Conservation (phyloP, 2,329 filamentous ascomycete genomes). For the Leptographium procerum region DNA sequence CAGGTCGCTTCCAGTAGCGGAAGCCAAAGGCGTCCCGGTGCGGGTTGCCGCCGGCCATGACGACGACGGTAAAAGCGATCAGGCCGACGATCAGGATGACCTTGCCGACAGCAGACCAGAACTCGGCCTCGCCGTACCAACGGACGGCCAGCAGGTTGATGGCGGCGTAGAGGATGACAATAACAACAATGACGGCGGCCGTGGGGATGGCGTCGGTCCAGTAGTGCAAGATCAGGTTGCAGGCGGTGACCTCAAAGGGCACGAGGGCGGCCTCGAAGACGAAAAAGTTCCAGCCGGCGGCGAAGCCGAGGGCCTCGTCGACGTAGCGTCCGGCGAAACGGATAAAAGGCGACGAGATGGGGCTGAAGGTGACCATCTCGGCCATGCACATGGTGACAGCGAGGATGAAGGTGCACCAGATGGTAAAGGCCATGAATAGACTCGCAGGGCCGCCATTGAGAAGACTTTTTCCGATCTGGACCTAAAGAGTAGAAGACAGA, state of each 20-base stretch:
- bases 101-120: constrained; percentile 22
- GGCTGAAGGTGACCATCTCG: constrained; percentile 49
- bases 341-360: constrained; percentile 38
- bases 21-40: constrained; percentile 8
- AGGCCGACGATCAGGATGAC: constrained; percentile 37
- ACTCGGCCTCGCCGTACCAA: constrained; percentile 11
- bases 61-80: constrained; percentile 34
- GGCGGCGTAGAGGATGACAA: constrained; percentile 18
- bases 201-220: constrained; percentile 9
- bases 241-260: constrained; percentile 1
- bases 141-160: constrained; percentile 6
- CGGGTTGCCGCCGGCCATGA: constrained; percentile 28
- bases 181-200: not conserved
- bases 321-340: constrained; percentile 35
- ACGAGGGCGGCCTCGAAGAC: constrained; percentile 3
- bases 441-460: constrained; percentile 14
- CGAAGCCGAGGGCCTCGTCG: constrained; percentile 33
- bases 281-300: constrained; percentile 39
- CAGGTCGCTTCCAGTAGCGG: constrained; percentile 20
- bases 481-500: not conserved
- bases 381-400: constrained; percentile 28
- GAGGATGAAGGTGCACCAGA: constrained; percentile 23
- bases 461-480: constrained; percentile 4
- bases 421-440: constrained; percentile 21
- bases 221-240: constrained; percentile 7